Evolutionary conservation across 2,329 filamentous ascomycete genomes (phyloP).

Genomic region (Pseudocercospora fuligena): DNA sequence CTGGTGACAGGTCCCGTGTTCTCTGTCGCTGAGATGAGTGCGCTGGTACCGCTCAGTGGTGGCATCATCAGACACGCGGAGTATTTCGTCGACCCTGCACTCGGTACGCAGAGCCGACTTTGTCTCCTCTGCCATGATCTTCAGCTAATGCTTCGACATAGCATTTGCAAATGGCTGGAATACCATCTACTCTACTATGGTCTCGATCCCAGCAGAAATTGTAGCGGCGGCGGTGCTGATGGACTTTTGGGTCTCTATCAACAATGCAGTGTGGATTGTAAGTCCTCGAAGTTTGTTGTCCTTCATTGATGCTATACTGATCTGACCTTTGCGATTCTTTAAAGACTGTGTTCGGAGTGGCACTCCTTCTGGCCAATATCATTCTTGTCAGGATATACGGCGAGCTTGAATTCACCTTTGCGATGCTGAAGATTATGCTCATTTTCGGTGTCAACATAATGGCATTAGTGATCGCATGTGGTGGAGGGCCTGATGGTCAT

Average conservation of each 20-base stretch:
- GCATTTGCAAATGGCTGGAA: conserved; percentile 18
- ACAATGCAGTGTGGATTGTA: conserved; percentile 31
- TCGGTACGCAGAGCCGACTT: neutral
- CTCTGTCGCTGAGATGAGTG: conserved; percentile 57
- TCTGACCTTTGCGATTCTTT: conserved; percentile 22
- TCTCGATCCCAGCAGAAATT: conserved; percentile 32
- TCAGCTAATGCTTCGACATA: neutral
- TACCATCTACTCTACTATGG: conserved; percentile 22
- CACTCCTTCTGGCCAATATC: conserved; percentile 27
- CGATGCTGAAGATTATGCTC: conserved; percentile 50
- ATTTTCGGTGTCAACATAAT: conserved; percentile 49
- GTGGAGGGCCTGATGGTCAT: conserved; percentile 46
- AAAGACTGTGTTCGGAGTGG: conserved; percentile 27
- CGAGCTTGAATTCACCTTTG: conserved; percentile 38
- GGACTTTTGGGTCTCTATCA: conserved; percentile 33
- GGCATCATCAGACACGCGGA: conserved; percentile 56
- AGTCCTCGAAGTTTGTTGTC: neutral
- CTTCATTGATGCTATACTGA: no score
- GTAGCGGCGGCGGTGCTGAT: conserved; percentile 32
- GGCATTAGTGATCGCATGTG: conserved; percentile 30
- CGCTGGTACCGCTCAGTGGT: conserved; percentile 57
- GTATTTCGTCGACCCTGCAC: conserved; percentile 57
- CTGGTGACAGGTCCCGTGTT: conserved; percentile 57
- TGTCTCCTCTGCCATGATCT: neutral
- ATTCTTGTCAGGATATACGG: conserved; percentile 43